Evolutionary conservation across 1,139 yeast genomes (phyloP), one percentile per base, ranked within the genome.

Genomic region (Candida anutae): DNA sequence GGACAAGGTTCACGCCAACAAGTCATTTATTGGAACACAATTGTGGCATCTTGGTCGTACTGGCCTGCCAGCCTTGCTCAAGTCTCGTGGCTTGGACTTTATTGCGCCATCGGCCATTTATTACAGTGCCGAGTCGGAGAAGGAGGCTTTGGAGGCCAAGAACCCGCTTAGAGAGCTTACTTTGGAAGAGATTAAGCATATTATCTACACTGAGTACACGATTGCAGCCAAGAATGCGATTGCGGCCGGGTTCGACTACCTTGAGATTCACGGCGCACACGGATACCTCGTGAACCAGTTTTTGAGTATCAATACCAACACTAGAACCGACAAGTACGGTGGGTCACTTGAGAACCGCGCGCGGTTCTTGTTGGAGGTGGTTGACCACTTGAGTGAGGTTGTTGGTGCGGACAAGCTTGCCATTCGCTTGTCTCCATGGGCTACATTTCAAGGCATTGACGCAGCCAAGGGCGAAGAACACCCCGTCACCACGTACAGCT

Each of bases 251-350:
- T 76, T 77, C 35, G 88, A 80, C 46, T 76, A 75, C 38, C 67
- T 80, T 23, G 84, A 80, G 50, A 46, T 80, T 32, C 88, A 79
- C 43, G 59, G 57, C 25, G 88, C 85, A 11, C 76, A 79, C 50
- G 87, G 87, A 10, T 79, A 75, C 50, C 56, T 80, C 29, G 43
- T 77, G 26, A 78, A 77, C 51, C 77, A 73, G 48, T 78, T 79
- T 46, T 46, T 77, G 27, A 50, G 52, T 23, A 38, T 48, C 26
- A 40, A 50, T 22, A 50, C 73, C 24, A 80, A 80, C 55, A 43
- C 62, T 35, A 66, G 87, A 48, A 72, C 78, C 9, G 85, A 78
- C 43, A 61, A 73, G 47, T 78, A 77, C 48, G 85, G 84, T 37
- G 82, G 84, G 3, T 58, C 73, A 6, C 60, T 77, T 37, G 84